Base-by-base conservation (phyloP, 768 basidiomycete genomes). In the Russula griseocarnosa region DNA sequence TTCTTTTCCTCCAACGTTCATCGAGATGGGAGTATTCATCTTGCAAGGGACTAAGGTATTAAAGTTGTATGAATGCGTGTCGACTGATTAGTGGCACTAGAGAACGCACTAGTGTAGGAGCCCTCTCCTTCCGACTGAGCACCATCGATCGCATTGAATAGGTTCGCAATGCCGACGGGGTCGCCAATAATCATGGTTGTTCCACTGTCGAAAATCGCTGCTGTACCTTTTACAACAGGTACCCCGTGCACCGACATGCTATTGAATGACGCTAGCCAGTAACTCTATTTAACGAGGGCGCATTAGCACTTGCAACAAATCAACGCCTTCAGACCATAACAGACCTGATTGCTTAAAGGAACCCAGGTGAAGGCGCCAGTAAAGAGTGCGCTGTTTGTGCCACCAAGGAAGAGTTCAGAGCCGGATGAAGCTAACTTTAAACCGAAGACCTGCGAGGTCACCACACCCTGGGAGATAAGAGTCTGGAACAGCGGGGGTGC, bases 391-490 rank as follows among this genome's bases (percentile, higher is more conserved):
- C 16, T 28, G 46, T 68, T 68, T n/a, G 58, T 60, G 5, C 67
- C 67, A 30, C 67, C 67, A 38, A 67, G n/a, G 47, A 34, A 54
- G 30, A 68, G 66, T 61, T 83, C 82, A n/a, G 81, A 77, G 26
- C 75, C 77, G 13, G 72, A 70, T 20, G 73, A 30, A 13, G 78
- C 69, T 50, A 85, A 74, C 65, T 81, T 80, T 68, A 86, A 78
- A 28, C 78, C 76, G 66, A 86, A 84, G 62, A 77, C 73, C 47
- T 76, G 69, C 32, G 76, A 68, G 8, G 74, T 62, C 2, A 76
- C 70, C 38, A 66, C 62, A 16, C 71, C 72, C 51, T 80, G 73
- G 9, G 73, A 68, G 20, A 81, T 63, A 44, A 84, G 77, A 24
- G 78, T 79, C 58, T 82, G 76, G 69, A 76, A 74, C 57, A 70